Conservation (phyloP, 331 rosid species). For the Acacia pycnantha region DNA sequence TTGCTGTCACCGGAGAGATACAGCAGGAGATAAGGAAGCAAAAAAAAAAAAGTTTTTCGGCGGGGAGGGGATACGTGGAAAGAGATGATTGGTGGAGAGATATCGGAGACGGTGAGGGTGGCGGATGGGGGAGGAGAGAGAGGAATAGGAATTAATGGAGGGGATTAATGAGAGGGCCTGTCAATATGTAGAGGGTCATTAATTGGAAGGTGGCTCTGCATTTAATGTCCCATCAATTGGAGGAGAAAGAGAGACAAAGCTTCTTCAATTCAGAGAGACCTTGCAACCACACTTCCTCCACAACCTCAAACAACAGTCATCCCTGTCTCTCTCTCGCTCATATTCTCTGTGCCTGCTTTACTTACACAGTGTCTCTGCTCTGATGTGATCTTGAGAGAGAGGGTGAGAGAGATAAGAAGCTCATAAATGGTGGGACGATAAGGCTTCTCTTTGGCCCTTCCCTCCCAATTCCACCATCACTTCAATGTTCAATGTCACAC, state of each 20-base stretch:
- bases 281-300: neutral
- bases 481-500: neutral
- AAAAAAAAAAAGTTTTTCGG: no score
- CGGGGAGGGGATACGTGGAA: slow-evolving; percentile 50
- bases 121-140: slow-evolving; percentile 23
- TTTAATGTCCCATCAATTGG: slow-evolving; percentile 16
- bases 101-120: slow-evolving; percentile 32
- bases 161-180: slow-evolving; percentile 50
- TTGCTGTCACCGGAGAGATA: slow-evolving; percentile 89
- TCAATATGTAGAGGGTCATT: slow-evolving; percentile 51
- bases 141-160: slow-evolving; percentile 38
- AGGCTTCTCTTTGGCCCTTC: neutral
- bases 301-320: neutral
- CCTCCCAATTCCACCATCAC: neutral
- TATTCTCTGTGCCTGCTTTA: neutral
- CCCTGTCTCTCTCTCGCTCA: neutral
- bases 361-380: neutral
- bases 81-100: slow-evolving; percentile 8
- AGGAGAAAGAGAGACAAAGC: neutral
- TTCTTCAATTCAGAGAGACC: neutral
- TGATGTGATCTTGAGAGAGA: neutral
- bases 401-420: neutral
- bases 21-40: slow-evolving; percentile 45
- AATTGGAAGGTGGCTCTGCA: slow-evolving; percentile 45
- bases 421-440: slow-evolving; percentile 23